These are phyloP conservation scores for Helianthus tuberosus DNA, from an alignment of 129 eudicot genomes.

Conservation along the genomic window DNA sequence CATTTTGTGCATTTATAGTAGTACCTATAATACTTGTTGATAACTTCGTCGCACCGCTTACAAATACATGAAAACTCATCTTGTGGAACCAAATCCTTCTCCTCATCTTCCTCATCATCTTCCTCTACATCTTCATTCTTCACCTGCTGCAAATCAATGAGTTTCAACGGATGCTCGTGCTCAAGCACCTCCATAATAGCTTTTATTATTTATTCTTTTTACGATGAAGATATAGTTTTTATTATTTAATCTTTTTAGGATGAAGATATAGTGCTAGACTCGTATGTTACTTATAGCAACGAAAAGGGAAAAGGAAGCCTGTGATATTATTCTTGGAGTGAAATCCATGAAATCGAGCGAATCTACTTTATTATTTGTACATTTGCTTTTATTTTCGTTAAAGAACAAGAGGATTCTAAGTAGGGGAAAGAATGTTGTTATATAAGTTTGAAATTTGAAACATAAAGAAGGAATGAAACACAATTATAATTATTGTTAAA, in stretches of 20 bases:
- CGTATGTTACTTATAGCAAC: not conserved
- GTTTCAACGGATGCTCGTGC: not conserved
- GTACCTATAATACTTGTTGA: constrained; percentile 1
- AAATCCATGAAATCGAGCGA: too few relatives aligned
- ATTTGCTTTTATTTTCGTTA: too few relatives aligned
- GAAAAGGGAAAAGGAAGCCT: not conserved
- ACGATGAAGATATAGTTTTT: not conserved
- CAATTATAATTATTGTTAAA: too few relatives aligned
- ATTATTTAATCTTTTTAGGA: not conserved
- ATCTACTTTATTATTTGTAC: too few relatives aligned
- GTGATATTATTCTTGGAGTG: too few relatives aligned
- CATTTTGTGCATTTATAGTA: constrained; percentile 6
- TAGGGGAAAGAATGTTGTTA: too few relatives aligned
- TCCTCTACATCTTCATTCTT: too few relatives aligned
- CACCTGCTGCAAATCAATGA: not conserved
- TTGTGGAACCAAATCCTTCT: not conserved
- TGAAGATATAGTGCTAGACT: not conserved
- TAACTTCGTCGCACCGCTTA: not conserved
- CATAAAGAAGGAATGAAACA: too few relatives aligned
- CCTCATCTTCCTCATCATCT: not conserved
- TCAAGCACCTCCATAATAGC: not conserved
- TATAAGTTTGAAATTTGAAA: too few relatives aligned
- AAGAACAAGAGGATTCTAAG: too few relatives aligned
- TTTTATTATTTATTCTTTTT: not conserved
- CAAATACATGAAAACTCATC: not conserved